Evolutionary conservation across 139 green algal genomes (phyloP).

Genomic region (Pseudopediastrum boryanum): DNA sequence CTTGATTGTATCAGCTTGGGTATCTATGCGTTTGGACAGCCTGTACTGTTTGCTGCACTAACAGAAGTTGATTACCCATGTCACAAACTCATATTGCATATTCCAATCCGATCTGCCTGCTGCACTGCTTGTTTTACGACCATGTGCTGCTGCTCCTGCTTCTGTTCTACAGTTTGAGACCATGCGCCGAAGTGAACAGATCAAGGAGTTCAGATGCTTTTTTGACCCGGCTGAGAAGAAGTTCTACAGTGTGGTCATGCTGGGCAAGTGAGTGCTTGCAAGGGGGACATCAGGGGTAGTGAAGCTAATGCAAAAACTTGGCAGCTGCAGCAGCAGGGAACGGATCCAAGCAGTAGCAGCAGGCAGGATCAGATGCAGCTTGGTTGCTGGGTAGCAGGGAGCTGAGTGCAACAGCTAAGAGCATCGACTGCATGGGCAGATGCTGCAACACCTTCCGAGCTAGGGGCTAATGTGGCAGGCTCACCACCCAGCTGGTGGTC

Average conservation of each 20-base stretch:
- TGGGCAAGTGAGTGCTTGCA: constrained; percentile 43
- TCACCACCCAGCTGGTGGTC: too few relatives aligned
- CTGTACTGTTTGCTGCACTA: too few relatives aligned
- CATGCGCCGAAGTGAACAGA: constrained; percentile 43
- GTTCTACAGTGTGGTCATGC: constrained; percentile 49
- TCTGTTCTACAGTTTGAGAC: constrained; percentile 46
- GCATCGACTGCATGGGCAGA: background rate
- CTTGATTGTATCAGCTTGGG: too few relatives aligned
- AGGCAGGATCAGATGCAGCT: background rate
- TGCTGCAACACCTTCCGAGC: too few relatives aligned
- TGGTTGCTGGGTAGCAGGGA: background rate
- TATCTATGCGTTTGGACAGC: too few relatives aligned
- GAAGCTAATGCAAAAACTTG: background rate
- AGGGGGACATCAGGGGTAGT: background rate
- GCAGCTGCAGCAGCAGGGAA: background rate
- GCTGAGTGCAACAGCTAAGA: background rate
- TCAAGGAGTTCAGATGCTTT: constrained; percentile 54
- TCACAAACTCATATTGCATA: too few relatives aligned
- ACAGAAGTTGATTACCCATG: too few relatives aligned
- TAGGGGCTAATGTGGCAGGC: too few relatives aligned
- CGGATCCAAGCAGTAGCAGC: background rate
- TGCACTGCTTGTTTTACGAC: too few relatives aligned
- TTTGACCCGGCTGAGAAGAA: constrained; percentile 30
- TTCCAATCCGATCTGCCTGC: too few relatives aligned
- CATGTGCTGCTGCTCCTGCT: background rate